Evolutionary conservation across 2,329 filamentous ascomycete genomes (phyloP).

Genomic region (Diaporthe destruens): DNA sequence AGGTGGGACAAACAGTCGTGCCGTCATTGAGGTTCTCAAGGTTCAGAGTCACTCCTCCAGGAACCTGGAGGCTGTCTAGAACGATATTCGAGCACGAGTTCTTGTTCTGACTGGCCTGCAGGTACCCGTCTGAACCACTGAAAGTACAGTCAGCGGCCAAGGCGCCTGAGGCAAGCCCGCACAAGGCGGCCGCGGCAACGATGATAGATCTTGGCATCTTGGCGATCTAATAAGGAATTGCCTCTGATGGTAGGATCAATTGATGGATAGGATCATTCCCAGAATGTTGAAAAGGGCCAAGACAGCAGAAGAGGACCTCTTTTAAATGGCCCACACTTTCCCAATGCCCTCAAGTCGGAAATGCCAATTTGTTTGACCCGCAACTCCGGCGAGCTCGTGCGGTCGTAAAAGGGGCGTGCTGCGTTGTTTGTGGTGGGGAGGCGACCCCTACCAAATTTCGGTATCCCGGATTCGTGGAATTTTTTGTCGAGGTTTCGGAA

Average conservation of each 20-base stretch:
- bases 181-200: conserved; percentile 10
- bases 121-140: conserved; percentile 57
- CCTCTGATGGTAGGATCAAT: conserved; percentile 5
- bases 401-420: conserved; percentile 20
- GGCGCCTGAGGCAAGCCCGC: conserved; percentile 38
- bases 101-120: conserved; percentile 61
- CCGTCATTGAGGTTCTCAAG: conserved; percentile 64
- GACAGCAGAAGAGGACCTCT: neutral
- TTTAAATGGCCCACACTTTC: conserved; percentile 10
- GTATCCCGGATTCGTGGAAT: conserved; percentile 34
- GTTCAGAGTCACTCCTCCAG: conserved; percentile 70
- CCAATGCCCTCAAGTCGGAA: neutral
- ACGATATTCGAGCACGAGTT: conserved; percentile 65
- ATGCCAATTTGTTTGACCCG: conserved; percentile 8
- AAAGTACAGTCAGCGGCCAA: conserved; percentile 62
- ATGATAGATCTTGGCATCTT: conserved; percentile 19
- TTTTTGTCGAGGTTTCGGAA: conserved; percentile 12
- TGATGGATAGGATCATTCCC: neutral
- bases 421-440: conserved; percentile 11
- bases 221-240: neutral
- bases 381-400: neutral
- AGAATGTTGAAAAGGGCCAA: neutral
- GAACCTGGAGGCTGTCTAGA: conserved; percentile 66
- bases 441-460: conserved; percentile 32
- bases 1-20: conserved; percentile 54